Conservation (phyloP, 1,284 basidiomycete genomes). For the Takashimella tepidaria region DNA sequence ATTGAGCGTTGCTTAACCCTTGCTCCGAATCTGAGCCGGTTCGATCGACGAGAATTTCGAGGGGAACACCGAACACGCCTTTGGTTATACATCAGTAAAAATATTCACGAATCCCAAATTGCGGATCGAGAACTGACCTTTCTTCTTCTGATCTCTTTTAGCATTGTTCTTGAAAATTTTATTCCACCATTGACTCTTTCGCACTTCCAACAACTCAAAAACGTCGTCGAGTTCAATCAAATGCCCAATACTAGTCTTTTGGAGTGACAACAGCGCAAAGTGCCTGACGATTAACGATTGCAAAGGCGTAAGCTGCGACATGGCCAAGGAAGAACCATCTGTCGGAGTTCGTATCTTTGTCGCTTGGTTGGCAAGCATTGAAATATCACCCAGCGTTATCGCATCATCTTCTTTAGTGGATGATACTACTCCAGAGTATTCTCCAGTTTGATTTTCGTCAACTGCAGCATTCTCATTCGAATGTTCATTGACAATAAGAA, state of each 20-base stretch:
- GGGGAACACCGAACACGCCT: slow-evolving; percentile 84
- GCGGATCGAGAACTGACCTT: slow-evolving; percentile 56
- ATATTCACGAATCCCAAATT: too few species aligned
- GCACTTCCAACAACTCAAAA: slow-evolving; percentile 83
- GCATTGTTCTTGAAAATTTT: slow-evolving; percentile 89
- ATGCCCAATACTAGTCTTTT: slow-evolving; percentile 71
- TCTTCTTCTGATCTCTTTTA: slow-evolving; percentile 81
- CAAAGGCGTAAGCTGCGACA: slow-evolving; percentile 76
- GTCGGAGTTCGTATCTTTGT: slow-evolving; percentile 50
- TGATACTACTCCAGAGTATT: slow-evolving; percentile 13
- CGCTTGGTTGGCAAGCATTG: slow-evolving; percentile 84
- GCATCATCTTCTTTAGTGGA: slow-evolving; percentile 59
- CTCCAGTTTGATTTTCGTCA: slow-evolving; percentile 19
- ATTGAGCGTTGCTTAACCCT: slow-evolving; percentile 72
- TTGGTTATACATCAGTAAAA: slow-evolving; percentile 20
- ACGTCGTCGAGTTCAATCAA: slow-evolving; percentile 86
- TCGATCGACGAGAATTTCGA: slow-evolving; percentile 90
- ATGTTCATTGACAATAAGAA: slow-evolving; percentile 83
- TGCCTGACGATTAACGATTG: slow-evolving; percentile 91
- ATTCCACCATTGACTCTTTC: slow-evolving; percentile 95
- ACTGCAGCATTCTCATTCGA: slow-evolving; percentile 11
- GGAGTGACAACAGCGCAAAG: slow-evolving; percentile 75
- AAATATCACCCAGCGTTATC: slow-evolving; percentile 94
- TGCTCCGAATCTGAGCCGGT: slow-evolving; percentile 85
- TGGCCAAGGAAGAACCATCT: slow-evolving; percentile 62